A percentile compares a stretch with the other conserved stretches of the same genome.
These are phyloP conservation scores for Penstemon eatonii DNA, from an alignment of 257 asterid species.

Conservation along the genomic window DNA sequence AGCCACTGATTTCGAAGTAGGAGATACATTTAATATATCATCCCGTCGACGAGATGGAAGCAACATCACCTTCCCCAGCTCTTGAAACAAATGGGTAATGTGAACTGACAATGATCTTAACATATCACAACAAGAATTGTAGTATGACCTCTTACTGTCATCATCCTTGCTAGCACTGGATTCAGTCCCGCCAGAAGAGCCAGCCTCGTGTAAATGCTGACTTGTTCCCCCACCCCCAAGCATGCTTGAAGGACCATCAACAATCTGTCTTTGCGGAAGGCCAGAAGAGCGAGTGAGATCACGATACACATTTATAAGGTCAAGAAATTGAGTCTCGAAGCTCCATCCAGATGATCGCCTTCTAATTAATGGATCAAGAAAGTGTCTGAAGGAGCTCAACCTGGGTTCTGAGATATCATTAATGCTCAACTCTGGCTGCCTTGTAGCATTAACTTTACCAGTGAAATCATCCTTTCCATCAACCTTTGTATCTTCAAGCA, in stretches of 20 bases:
- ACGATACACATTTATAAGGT: conserved; percentile 79
- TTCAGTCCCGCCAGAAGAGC: conserved; percentile 54
- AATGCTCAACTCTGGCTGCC: conserved; percentile 46
- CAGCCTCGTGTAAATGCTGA: conserved; percentile 51
- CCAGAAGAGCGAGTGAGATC: conserved; percentile 83
- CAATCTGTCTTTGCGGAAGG: conserved; percentile 60
- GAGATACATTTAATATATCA: conserved; percentile 73
- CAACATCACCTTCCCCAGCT: conserved; percentile 90
- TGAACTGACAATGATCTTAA: conserved; percentile 80
- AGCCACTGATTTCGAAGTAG: conserved; percentile 83
- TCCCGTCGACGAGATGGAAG: conserved; percentile 95
- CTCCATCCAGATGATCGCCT: conserved; percentile 94
- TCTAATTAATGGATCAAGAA: conserved; percentile 82
- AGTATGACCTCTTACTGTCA: conserved; percentile 70
- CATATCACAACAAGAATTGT: conserved; percentile 84
- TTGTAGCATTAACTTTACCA: conserved; percentile 45
- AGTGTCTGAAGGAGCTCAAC: conserved; percentile 79
- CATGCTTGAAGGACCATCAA: conserved; percentile 47
- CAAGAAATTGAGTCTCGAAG: conserved; percentile 86
- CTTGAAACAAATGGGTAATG: conserved; percentile 90
- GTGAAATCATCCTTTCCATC: conserved; percentile 52
- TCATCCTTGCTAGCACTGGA: conserved; percentile 57
- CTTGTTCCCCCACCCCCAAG: conserved; percentile 34
- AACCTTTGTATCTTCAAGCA: conserved; percentile 77
- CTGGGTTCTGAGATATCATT: conserved; percentile 70